These are phyloP conservation scores for Naegleria fowleri DNA, from an alignment of 208 protist species.

Conservation along the genomic window DNA sequence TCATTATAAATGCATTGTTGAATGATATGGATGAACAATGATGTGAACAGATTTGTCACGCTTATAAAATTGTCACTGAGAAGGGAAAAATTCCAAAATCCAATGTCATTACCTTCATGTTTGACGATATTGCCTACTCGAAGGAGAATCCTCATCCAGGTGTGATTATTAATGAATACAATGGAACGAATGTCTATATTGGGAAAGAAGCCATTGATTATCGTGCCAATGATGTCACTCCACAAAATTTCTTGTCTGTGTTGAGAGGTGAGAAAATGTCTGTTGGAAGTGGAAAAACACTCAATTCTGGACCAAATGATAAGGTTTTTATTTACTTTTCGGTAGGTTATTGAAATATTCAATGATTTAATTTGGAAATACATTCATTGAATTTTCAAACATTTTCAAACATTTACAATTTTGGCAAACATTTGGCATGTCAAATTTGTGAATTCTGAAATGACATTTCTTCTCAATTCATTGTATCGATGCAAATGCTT, in stretches of 20 bases:
- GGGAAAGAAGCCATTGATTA: constrained; percentile 37
- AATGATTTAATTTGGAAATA: no score
- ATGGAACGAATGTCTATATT: constrained; percentile 42
- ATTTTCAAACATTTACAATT: no score
- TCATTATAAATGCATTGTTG: background rate
- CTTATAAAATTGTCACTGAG: constrained; percentile 45
- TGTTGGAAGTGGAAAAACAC: constrained; percentile 32
- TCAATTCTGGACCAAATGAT: constrained; percentile 31
- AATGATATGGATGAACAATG: no score
- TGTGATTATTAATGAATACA: constrained; percentile 42
- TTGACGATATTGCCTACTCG: constrained; percentile 47
- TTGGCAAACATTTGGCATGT: no score
- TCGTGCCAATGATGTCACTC: constrained; percentile 37
- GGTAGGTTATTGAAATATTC: no score
- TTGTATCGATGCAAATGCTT: no score
- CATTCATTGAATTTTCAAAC: no score
- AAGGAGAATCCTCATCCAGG: constrained; percentile 41
- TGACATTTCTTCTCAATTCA: no score
- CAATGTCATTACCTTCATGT: constrained; percentile 44
- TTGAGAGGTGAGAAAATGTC: constrained; percentile 31
- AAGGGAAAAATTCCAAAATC: constrained; percentile 26
- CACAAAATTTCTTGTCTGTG: constrained; percentile 39
- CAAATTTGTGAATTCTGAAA: no score
- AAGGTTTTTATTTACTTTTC: constrained; percentile 45
- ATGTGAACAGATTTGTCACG: constrained; percentile 31